Evolutionary conservation across 2,329 filamentous ascomycete species (phyloP), one percentile per base, ranked within the genome.

Genomic region (Elsinoe fawcettii): DNA sequence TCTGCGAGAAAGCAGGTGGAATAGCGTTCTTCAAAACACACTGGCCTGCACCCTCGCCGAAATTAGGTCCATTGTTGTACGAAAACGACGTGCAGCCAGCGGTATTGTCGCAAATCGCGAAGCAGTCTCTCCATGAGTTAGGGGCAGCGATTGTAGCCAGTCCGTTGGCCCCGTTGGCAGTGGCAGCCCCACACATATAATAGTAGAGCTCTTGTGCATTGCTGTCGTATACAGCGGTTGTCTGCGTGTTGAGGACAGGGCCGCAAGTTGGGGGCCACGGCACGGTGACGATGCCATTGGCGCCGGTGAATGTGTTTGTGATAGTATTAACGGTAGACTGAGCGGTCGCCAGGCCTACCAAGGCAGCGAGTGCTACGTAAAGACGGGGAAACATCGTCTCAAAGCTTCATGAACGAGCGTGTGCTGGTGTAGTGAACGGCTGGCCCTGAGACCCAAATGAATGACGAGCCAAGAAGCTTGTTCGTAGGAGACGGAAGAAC

Each of bases 101-200:
- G 3, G 54, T 49, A 22, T 43, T 56, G 20, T 56, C 54, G 43
- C 54, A 56, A 14, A 8, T 25, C 8, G 23, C 23, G 41, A 56
- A 56, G 27, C 54, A 56, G 27, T 56, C 54, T 47, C 54, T 32
- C 54, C 54, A 56, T 9, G 32, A 27, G 27, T 22, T 49, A 9
- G 41, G 8, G 14, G 39, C 27, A n/a, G 37, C 41, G 41, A 34
- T n/a, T 25, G 54, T 56, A n/a, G 39, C 41, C 8, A 56, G 39
- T 7, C 25, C 18, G 16, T 18, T n/a, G 4, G 34, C 9, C 4
- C 34, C 34, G 41, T 56, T 56, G 2, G 4, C n/a, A 5, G 54
- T 56, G n/a, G 23, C 54, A 22, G 54, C 54, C 23, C 54, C 54
- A 37, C 54, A 56, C 41, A 56, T 47, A n/a, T 18, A 56, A 18